Conservation (phyloP, 257 asterid genomes). For the Nicotiana paniculata region DNA sequence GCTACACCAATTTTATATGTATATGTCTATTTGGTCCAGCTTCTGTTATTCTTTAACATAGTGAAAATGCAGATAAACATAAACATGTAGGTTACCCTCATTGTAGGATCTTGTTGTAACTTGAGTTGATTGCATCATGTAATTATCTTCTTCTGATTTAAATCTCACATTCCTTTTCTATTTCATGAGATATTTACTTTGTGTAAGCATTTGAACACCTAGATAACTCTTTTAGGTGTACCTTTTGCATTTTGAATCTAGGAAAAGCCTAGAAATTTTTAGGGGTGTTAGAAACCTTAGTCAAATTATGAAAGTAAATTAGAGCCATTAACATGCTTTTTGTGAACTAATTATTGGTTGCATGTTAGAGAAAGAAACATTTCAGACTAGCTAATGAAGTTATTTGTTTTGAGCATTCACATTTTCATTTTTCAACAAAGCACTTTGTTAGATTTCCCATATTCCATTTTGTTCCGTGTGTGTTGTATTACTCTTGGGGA, state of each 20-base stretch:
- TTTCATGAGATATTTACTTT: background rate
- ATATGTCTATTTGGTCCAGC: background rate
- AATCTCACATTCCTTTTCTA: background rate
- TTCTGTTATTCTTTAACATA: background rate
- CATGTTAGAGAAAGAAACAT: background rate
- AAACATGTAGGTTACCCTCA: background rate
- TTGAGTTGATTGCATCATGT: background rate
- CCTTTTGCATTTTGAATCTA: background rate
- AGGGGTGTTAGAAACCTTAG: background rate
- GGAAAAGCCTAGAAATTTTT: background rate
- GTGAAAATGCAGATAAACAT: background rate
- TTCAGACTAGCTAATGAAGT: background rate
- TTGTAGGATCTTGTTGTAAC: background rate
- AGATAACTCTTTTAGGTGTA: background rate
- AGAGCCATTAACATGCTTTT: background rate
- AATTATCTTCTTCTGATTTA: background rate
- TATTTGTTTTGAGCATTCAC: background rate
- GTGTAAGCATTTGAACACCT: background rate
- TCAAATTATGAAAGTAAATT: background rate
- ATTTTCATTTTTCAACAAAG: background rate
- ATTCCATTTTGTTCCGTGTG: background rate
- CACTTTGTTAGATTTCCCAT: background rate
- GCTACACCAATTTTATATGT: background rate
- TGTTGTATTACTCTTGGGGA: background rate
- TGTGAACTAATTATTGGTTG: background rate